Evolutionary conservation across 2,329 filamentous ascomycete species (phyloP), one percentile per base, ranked within the genome.

Genomic region (Elsinoe batatas): DNA sequence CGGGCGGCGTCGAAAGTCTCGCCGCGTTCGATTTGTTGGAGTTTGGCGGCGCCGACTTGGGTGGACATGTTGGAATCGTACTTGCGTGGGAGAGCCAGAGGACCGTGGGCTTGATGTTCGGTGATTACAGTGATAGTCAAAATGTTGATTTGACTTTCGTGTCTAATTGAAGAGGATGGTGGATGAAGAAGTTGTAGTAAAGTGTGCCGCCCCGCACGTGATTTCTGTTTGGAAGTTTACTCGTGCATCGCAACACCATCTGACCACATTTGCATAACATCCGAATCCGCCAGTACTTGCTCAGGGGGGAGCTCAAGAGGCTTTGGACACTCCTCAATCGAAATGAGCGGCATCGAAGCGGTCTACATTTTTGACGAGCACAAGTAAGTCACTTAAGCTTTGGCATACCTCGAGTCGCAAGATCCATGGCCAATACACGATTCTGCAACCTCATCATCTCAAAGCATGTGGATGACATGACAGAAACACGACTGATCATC

Each of bases 281-380:
- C 26, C 26, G 26, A 15, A 18, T 17, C 22, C 15, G 17, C n/a
- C 43, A n/a, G 18, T 51, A 51, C 4, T 20, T 8, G 1, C 7
- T 15, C 30, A 32, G 26, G 8, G 26, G 26, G 26, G 26, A 30
- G 26, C 26, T 8, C 4, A 30, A 30, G 26, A 30, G 26, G 7
- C 7, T 5, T 30, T 30, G 26, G 26, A 30, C 26, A 30, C 26
- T 30, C 26, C 8, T 30, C 26, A 7, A 5, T 38, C 58, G 71
- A 53, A 57, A 78, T 78, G 75, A 73, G 88, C 74, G 83, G 87
- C 68, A 87, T 98, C 68, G 91, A 97, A 77, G 93, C 91, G 69
- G 79, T 98, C 67, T 91, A 97, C 76, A 90, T 98, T 69, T 96
- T 87, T 72, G 91, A 97, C 80, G 91, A 96, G 76, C 83, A 91